Percentiles rank a stretch among this genome's conserved stretches.
phyloP scores from a whole-genome alignment of 2,329 filamentous ascomycete genomes.

The Fusarium gaditjirri region DNA sequence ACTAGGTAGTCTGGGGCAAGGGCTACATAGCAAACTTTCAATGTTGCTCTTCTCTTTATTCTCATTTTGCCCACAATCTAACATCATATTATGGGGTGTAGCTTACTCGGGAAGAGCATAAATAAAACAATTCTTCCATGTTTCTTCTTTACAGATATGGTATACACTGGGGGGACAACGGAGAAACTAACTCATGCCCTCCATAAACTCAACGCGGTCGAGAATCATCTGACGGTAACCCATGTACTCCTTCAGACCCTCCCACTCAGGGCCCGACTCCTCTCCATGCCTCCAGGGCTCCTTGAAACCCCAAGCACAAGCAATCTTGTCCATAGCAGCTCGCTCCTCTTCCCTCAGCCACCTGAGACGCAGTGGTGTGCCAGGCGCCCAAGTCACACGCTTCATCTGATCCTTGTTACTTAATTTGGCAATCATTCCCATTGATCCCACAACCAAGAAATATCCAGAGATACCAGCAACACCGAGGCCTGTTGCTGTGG shows the following conservation, averaged over 20 bases:
- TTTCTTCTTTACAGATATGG: conserved; percentile 34
- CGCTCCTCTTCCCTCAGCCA: conserved; percentile 94
- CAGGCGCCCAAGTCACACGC: conserved; percentile 88
- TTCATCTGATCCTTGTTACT: conserved; percentile 96
- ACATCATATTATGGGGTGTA: background rate
- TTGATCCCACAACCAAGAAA: conserved; percentile 79
- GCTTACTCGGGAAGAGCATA: background rate
- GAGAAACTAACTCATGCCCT: conserved; percentile 73
- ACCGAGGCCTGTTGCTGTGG: conserved; percentile 78
- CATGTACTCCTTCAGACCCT: conserved; percentile 83
- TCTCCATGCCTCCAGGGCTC: conserved; percentile 83
- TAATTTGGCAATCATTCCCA: conserved; percentile 85
- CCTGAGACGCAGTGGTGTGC: conserved; percentile 80
- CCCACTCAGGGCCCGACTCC: conserved; percentile 92
- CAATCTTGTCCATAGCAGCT: conserved; percentile 85
- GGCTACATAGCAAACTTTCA: background rate
- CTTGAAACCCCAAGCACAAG: conserved; percentile 91
- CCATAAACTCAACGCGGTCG: conserved; percentile 89
- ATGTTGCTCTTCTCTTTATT: background rate
- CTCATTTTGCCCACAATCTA: background rate
- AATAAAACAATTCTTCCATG: background rate
- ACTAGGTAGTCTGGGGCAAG: background rate
- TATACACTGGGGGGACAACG: conserved; percentile 26
- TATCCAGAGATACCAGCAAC: conserved; percentile 88
- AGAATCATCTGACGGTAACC: conserved; percentile 88